Evolutionary conservation across 169 alveolate genomes (phyloP), one percentile per base, ranked within the genome.

Genomic region (Besnoitia besnoiti): DNA sequence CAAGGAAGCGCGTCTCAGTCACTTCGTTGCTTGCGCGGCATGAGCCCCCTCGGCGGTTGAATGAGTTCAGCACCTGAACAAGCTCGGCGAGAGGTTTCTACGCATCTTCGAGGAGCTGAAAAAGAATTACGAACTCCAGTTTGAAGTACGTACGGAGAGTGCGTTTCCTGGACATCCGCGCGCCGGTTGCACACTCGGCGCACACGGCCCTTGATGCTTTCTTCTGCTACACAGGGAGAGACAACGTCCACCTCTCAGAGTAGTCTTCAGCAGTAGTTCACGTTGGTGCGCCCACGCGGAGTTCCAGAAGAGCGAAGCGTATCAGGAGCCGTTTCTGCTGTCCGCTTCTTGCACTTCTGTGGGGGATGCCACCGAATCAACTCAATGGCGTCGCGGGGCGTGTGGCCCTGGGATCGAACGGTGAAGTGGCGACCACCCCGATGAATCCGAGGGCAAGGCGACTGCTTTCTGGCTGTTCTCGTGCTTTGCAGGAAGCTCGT

Each of bases 61-160:
- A 12, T 44, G 12, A 1, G 10, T 5, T 30, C 67, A 91, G 94
- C 94, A 92, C 89, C 85, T 92, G 67, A 61, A 10, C 35, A 92
- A 92, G 90, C 85, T 92, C 27, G 49, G 88, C 44, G 94, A 92
- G 67, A 51, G 89, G 33, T 92, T 92, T 80, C 76, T 96, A 77
- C 95, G 92, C 40, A 89, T 92, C 79, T 93, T 95, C 49, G 95
- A 92, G 76, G 89, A 92, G 37, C 90, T 96, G 85, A 96, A 94
- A 76, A 84, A 84, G 47, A 93, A 87, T 47, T 97, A 97, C 95
- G 95, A 96, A 85, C 82, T 85, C 42, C 97, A 91, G 73, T 91
- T 75, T 55, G 85, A 80, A 30, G 88, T 77, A 37, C 47, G 94
- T n/a, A n/a, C 33, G 19, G 33, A n/a, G 37, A 21, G 33, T 82